Conservation (phyloP, 177 flowering plant genomes). For the Vitis hybrid region DNA sequence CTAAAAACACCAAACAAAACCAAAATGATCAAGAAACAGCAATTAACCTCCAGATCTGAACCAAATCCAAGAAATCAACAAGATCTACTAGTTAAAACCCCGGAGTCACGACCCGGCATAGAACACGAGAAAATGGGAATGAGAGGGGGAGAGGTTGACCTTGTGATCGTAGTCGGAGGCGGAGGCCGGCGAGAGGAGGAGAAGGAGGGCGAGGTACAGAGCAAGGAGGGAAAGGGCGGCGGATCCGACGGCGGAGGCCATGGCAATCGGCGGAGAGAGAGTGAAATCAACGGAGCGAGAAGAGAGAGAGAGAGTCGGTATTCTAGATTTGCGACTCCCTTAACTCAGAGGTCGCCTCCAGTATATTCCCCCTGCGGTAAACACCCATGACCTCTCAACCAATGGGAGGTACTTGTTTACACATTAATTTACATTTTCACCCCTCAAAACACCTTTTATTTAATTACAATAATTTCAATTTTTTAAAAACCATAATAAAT, state of each 20-base stretch:
- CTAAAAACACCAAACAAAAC: neutral
- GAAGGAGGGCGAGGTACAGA: constrained; percentile 6
- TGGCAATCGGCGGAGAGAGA: constrained; percentile 34
- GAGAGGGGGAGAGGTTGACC: constrained; percentile 20
- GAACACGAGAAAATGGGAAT: neutral
- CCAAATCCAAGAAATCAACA: neutral
- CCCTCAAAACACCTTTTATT: no score
- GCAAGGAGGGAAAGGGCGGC: constrained; percentile 16
- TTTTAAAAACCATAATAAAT: no score
- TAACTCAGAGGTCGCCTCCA: no score
- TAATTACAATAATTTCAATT: no score
- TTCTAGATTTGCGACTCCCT: no score
- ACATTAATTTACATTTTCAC: no score
- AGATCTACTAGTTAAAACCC: neutral
- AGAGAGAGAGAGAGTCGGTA: no score
- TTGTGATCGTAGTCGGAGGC: constrained; percentile 62
- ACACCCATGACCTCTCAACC: no score
- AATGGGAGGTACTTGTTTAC: no score
- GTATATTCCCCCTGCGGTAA: no score
- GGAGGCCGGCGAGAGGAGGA: constrained; percentile 28
- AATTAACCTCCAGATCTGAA: constrained; percentile 9
- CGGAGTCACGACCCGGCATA: neutral
- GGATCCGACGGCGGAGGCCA: constrained; percentile 33
- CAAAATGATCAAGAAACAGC: neutral
- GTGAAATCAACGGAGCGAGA: constrained; percentile 14